Conservation (phyloP, 2,329 filamentous ascomycete species). For the Acrocalymma vagum region DNA sequence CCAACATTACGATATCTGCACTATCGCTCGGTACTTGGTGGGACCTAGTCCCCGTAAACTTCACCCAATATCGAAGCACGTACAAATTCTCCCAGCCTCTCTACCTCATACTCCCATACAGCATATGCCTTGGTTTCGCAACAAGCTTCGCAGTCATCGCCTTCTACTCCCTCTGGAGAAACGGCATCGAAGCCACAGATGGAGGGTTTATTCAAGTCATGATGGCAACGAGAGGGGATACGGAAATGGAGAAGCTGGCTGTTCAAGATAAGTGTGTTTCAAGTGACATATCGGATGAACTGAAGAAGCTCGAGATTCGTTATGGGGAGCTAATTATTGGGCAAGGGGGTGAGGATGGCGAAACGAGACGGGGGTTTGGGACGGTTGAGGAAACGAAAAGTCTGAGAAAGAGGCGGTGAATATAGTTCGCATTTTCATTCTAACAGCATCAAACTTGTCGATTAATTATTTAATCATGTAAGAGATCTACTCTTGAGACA, state of each 20-base stretch:
- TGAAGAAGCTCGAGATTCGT: constrained; percentile 8
- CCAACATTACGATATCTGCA: constrained; percentile 18
- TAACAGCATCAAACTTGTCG: too few species aligned
- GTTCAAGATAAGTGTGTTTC: not conserved
- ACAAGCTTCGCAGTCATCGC: constrained; percentile 6
- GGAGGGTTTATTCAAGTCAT: constrained; percentile 21
- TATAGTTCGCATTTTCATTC: too few species aligned
- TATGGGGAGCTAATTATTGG: constrained; percentile 10
- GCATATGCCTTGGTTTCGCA: constrained; percentile 1
- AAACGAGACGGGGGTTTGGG: constrained; percentile 8
- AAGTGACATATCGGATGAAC: constrained; percentile 3
- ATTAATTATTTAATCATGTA: too few species aligned
- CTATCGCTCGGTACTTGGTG: constrained; percentile 9
- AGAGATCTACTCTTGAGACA: too few species aligned
- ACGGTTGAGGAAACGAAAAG: constrained; percentile 10
- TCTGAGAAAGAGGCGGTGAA: constrained; percentile 1
- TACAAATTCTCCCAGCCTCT: constrained; percentile 11
- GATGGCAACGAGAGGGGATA: constrained; percentile 15
- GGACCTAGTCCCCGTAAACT: constrained; percentile 2
- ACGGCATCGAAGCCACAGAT: constrained; percentile 9
- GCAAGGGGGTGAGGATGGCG: not conserved
- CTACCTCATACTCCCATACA: constrained; percentile 17
- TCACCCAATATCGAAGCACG: constrained; percentile 6
- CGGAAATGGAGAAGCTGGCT: constrained; percentile 11
- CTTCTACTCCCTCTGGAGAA: constrained; percentile 8